phyloP scores from a whole-genome alignment of 2,329 filamentous ascomycete genomes.

The Alternaria tenuissima region DNA sequence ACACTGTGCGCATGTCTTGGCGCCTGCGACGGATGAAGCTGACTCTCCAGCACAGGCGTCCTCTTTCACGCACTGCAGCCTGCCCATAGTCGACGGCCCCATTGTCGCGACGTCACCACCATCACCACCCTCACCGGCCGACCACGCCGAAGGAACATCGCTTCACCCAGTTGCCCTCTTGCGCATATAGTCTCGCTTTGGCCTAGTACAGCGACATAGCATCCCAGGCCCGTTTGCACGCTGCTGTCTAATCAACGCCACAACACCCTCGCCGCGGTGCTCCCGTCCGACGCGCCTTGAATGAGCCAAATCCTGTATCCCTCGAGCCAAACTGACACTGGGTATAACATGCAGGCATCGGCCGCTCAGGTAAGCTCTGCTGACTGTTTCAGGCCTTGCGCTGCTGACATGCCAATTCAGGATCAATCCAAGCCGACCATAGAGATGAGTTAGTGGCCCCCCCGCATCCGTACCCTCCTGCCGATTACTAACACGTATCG shows the following conservation, averaged over 20 bases:
- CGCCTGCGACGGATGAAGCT: slow-evolving; percentile 15
- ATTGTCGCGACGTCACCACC: slow-evolving; percentile 22
- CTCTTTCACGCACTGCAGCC: slow-evolving; percentile 14
- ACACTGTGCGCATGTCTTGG: slow-evolving; percentile 17
- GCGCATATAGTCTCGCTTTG: neutral
- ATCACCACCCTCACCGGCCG: neutral
- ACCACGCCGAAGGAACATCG: neutral
- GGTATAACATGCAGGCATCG: slow-evolving; percentile 49
- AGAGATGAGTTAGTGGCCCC: slow-evolving; percentile 53
- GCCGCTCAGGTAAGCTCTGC: slow-evolving; percentile 63
- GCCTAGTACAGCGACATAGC: neutral
- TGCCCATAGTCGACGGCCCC: slow-evolving; percentile 5
- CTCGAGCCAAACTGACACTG: slow-evolving; percentile 43
- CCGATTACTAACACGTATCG: slow-evolving; percentile 44
- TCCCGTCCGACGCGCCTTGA: slow-evolving; percentile 17
- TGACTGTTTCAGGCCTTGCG: slow-evolving; percentile 21
- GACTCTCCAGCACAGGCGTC: slow-evolving; percentile 15
- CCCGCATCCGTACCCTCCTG: slow-evolving; percentile 14
- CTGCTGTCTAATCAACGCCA: slow-evolving; percentile 19
- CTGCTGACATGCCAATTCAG: slow-evolving; percentile 42
- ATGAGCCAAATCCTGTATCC: slow-evolving; percentile 45
- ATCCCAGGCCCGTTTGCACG: slow-evolving; percentile 4
- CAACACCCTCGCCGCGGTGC: slow-evolving; percentile 5
- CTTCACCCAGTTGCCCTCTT: neutral
- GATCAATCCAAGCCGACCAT: slow-evolving; percentile 50